Percentiles rank a stretch among this genome's conserved stretches.
These are phyloP conservation scores for Botrytis hyacinthi DNA, from an alignment of 2,329 filamentous ascomycete genomes.

Conservation along the genomic window DNA sequence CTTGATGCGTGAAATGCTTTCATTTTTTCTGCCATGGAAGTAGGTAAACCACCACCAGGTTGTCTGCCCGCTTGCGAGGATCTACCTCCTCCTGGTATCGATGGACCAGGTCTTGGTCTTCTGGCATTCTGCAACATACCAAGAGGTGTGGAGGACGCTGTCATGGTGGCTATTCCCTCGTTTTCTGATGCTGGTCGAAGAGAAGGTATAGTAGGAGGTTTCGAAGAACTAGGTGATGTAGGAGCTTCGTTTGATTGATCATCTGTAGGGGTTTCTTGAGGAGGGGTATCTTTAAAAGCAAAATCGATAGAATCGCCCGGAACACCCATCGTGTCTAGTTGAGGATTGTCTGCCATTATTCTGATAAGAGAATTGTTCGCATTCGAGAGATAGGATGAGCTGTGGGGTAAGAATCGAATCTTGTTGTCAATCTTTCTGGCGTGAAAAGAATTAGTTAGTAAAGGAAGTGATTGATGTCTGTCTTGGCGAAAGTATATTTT, in stretches of 20 bases:
- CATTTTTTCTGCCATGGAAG: conserved; percentile 68
- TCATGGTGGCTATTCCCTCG: conserved; percentile 58
- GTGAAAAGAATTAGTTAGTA: background rate
- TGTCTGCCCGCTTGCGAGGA: conserved; percentile 32
- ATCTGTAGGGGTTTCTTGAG: conserved; percentile 20
- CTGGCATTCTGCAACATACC: conserved; percentile 70
- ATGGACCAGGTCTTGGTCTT: conserved; percentile 42
- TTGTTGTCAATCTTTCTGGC: conserved; percentile 9
- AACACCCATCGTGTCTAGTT: conserved; percentile 3
- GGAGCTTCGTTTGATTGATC: conserved; percentile 24
- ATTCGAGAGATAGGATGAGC: conserved; percentile 19
- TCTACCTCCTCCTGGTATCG: conserved; percentile 5
- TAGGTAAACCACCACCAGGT: conserved; percentile 52
- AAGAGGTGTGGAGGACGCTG: conserved; percentile 77
- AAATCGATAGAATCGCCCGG: conserved; percentile 33
- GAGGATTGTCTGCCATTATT: conserved; percentile 16
- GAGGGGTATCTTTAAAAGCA: conserved; percentile 14
- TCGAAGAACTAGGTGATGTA: conserved; percentile 31
- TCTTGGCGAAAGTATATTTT: conserved; percentile 6
- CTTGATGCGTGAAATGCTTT: conserved; percentile 66
- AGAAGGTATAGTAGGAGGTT: conserved; percentile 53
- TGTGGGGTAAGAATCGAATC: conserved; percentile 29
- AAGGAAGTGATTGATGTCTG: background rate
- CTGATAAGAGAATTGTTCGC: background rate
- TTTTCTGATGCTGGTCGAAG: conserved; percentile 60